These are phyloP conservation scores for Cyamopsis tetragonoloba DNA, from an alignment of 306 rosid species.

Conservation along the genomic window DNA sequence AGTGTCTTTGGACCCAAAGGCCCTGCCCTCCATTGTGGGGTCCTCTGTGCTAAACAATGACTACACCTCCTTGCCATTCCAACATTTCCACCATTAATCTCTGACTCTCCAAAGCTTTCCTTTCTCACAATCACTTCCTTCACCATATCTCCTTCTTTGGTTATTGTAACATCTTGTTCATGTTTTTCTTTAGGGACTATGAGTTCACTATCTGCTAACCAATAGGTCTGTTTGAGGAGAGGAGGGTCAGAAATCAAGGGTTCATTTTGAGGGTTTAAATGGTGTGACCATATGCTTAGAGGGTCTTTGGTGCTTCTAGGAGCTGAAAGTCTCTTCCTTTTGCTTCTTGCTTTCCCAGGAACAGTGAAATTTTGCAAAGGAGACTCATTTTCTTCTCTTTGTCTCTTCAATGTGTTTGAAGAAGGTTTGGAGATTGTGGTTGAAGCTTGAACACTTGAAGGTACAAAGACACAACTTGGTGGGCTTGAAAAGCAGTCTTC, in stretches of 20 bases:
- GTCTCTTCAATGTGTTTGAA: constrained; percentile 31
- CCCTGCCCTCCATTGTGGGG: constrained; percentile 80
- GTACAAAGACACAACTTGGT: constrained; percentile 45
- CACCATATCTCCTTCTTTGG: constrained; percentile 4
- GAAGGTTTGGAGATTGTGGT: constrained; percentile 36
- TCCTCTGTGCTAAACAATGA: constrained; percentile 63
- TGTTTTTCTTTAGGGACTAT: constrained; percentile 36
- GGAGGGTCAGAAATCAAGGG: constrained; percentile 46
- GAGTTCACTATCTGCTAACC: constrained; percentile 66
- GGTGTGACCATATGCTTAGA: constrained; percentile 35
- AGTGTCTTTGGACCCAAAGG: constrained; percentile 74
- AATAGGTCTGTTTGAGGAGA: constrained; percentile 56
- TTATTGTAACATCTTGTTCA: neutral
- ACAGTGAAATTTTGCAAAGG: constrained; percentile 39
- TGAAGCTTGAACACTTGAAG: constrained; percentile 23
- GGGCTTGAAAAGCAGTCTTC: constrained; percentile 70
- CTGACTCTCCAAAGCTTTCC: constrained; percentile 23
- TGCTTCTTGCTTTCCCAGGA: constrained; percentile 75
- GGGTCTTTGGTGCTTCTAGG: constrained; percentile 38
- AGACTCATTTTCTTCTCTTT: constrained; percentile 13
- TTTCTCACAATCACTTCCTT: constrained; percentile 15
- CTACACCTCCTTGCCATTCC: constrained; percentile 51
- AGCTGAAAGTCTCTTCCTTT: constrained; percentile 54
- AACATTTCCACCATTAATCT: constrained; percentile 5
- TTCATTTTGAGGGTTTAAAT: constrained; percentile 36